Base-by-base conservation (phyloP, 2,329 filamentous ascomycete species). In the Fusarium transvaalense region DNA sequence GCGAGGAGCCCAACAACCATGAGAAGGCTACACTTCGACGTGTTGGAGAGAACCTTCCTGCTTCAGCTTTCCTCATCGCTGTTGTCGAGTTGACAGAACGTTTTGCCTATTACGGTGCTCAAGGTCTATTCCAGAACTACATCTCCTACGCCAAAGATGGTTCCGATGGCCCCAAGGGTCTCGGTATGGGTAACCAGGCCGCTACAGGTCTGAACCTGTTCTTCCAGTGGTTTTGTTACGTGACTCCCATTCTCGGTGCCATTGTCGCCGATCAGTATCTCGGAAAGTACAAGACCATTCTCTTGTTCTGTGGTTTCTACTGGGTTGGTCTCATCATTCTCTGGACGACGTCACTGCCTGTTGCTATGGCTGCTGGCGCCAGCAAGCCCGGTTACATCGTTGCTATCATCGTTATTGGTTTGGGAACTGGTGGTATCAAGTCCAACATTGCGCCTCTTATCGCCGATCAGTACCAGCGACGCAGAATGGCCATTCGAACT, bases 381-480 rank as follows among this genome's bases (percentile, higher is more conserved):
- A 77, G 84, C 12, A 79, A 87, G 39, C 83, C 81, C 9, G 83
- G 84, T 2, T 84, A 87, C 70, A 82, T 88, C 47, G 77, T 84
- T 2, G 83, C 84, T 61, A 83, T 91, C 57, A 81, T 91, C 69
- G 76, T 91, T 65, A 89, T 91, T 64, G 89, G 89, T 62, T 76
- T 91, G 14, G 89, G 89, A 53, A 91, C 89, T 3, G 89, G 89
- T 71, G 88, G 88, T 62, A 91, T 92, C 81, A 92, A 92, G 80
- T 86, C 87, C 69, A 91, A 91, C 67, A 83, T 85, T 56, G 81
- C 82, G 2, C 86, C 82, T 27, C 77, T 86, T 56, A 89, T 89
- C 71, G 89, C 88, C 52, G 89, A 92, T 68, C 90, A 92, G 79
- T 89, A 91, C 71, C 71, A 87, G 83, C 77, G 87, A 77, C 76